Evolutionary conservation across 202 grass and related monocot species (phyloP).

Genomic region (Eragrostis tef): DNA sequence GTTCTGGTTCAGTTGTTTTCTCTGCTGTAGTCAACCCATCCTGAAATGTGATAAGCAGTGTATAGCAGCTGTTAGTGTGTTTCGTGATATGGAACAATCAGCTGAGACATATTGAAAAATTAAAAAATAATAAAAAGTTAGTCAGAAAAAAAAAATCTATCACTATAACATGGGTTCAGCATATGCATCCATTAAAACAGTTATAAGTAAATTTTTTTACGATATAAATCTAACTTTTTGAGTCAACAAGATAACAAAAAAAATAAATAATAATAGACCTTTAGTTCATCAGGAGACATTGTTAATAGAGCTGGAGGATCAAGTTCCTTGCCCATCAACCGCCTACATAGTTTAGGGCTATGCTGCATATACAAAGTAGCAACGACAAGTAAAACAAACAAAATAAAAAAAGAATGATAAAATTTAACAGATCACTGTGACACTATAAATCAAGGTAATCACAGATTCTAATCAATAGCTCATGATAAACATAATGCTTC

Average conservation of each 20-base stretch:
- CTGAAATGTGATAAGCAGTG: conserved; percentile 53
- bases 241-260: neutral
- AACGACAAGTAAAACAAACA: conserved; percentile 17
- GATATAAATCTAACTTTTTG: neutral
- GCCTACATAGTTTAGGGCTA: conserved; percentile 63
- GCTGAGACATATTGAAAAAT: neutral
- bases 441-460: neutral
- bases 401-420: conserved; percentile 16
- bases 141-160: neutral
- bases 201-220: too few relatives aligned
- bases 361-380: conserved; percentile 56
- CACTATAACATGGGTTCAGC: neutral
- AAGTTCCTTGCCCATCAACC: conserved; percentile 83
- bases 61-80: neutral
- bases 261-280: conserved; percentile 52
- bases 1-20: conserved; percentile 79
- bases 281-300: conserved; percentile 90
- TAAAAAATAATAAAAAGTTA: neutral
- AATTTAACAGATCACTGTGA: neutral
- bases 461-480: neutral
- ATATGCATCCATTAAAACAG: neutral
- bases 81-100: neutral
- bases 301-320: conserved; percentile 74
- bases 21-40: conserved; percentile 71
- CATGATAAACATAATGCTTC: neutral